phyloP scores from a whole-genome alignment of 768 basidiomycete genomes.

The Stropharia rugosoannulata region DNA sequence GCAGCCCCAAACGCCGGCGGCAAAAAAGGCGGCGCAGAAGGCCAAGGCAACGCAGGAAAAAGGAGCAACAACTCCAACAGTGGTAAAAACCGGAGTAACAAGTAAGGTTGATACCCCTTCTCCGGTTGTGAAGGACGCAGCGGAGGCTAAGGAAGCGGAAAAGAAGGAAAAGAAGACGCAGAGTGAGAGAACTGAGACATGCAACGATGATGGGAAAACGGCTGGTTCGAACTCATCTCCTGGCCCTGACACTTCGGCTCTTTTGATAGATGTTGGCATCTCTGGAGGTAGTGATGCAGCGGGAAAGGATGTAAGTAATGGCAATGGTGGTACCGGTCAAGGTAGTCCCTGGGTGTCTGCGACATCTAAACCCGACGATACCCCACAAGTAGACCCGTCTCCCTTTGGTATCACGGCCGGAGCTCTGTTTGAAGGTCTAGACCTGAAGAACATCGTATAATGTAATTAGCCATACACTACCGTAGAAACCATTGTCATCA shows the following conservation, averaged over 20 bases:
- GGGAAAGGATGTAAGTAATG: not conserved
- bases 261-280: not conserved
- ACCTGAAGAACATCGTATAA: not conserved
- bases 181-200: not conserved
- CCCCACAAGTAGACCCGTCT: not conserved
- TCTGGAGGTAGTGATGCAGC: not conserved
- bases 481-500: too few species aligned
- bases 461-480: not conserved
- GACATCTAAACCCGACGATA: not conserved
- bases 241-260: not conserved
- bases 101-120: not conserved
- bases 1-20: conserved; percentile 3
- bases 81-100: conserved; percentile 7
- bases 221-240: not conserved
- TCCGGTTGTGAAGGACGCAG: too few species aligned
- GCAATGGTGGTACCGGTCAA: not conserved
- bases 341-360: not conserved
- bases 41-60: conserved; percentile 5
- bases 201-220: not conserved
- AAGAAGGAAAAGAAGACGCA: not conserved
- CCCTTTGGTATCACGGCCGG: too few species aligned
- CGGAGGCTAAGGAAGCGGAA: not conserved
- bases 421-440: not conserved
- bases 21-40: conserved; percentile 9
- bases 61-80: conserved; percentile 9